These are phyloP conservation scores for Lachnellula cervina DNA, from an alignment of 2,329 filamentous ascomycete genomes.

Conservation along the genomic window DNA sequence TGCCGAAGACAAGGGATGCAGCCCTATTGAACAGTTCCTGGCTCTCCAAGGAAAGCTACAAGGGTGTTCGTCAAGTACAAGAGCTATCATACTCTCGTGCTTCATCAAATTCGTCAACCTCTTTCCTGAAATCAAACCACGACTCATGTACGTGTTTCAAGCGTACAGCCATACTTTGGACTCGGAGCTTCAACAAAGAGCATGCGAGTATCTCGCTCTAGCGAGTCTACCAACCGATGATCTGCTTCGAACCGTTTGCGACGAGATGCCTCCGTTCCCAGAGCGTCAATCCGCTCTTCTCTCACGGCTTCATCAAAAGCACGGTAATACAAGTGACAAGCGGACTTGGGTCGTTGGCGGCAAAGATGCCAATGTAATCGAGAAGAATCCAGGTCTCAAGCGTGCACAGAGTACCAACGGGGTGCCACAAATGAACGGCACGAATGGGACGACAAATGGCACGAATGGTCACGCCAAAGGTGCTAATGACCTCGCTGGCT, in stretches of 20 bases:
- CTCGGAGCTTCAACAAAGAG: slow-evolving; percentile 90
- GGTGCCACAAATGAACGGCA: slow-evolving; percentile 37
- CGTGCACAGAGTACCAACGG: slow-evolving; percentile 70
- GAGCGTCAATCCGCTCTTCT: slow-evolving; percentile 88
- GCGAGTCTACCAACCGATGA: slow-evolving; percentile 86
- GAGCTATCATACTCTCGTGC: slow-evolving; percentile 89
- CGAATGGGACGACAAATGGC: slow-evolving; percentile 44
- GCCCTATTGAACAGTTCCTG: slow-evolving; percentile 94
- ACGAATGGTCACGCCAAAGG: slow-evolving; percentile 48
- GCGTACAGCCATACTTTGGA: slow-evolving; percentile 93
- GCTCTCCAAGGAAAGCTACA: slow-evolving; percentile 87
- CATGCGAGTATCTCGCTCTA: slow-evolving; percentile 88
- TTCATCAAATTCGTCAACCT: slow-evolving; percentile 98
- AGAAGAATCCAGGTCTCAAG: slow-evolving; percentile 75
- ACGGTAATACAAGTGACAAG: slow-evolving; percentile 87
- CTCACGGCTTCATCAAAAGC: slow-evolving; percentile 90
- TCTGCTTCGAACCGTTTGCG: slow-evolving; percentile 85
- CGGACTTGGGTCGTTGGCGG: slow-evolving; percentile 97
- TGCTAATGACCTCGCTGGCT: slow-evolving; percentile 66
- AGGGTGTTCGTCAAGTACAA: slow-evolving; percentile 80
- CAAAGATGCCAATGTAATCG: slow-evolving; percentile 84
- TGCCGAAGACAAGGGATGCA: slow-evolving; percentile 85
- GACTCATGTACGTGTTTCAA: slow-evolving; percentile 84
- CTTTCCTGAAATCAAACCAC: slow-evolving; percentile 97
- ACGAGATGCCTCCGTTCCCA: slow-evolving; percentile 98